Evolutionary conservation across 306 rosid species (phyloP).

Genomic region (Fragaria nilgerrensis): DNA sequence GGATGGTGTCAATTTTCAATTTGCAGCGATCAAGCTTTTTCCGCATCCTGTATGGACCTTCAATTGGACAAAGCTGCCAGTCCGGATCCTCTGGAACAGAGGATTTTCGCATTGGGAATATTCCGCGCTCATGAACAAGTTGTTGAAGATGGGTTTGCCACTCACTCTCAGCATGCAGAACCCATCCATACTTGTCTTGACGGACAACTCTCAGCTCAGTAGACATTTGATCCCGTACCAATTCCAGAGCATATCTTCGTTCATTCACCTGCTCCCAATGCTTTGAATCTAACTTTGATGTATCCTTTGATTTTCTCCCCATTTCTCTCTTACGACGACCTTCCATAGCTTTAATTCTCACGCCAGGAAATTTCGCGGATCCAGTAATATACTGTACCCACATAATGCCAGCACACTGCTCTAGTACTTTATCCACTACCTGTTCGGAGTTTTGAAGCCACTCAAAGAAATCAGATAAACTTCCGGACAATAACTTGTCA

Average conservation of each 20-base stretch:
- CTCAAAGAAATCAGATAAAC: slow-evolving; percentile 68
- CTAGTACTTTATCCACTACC: slow-evolving; percentile 73
- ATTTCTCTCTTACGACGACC: slow-evolving; percentile 93
- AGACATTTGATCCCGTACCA: slow-evolving; percentile 92
- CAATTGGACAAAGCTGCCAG: slow-evolving; percentile 99
- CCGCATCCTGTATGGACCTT: slow-evolving; percentile 99
- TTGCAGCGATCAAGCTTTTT: slow-evolving; percentile 89
- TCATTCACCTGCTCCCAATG: slow-evolving; percentile 98
- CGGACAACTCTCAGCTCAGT: slow-evolving; percentile 97
- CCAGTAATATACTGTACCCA: slow-evolving; percentile 97
- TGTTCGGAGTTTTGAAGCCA: slow-evolving; percentile 79
- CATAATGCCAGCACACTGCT: slow-evolving; percentile 91
- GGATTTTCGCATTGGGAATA: slow-evolving; percentile 68
- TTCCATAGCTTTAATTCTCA: slow-evolving; percentile 92
- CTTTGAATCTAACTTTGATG: slow-evolving; percentile 71
- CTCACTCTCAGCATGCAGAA: slow-evolving; percentile 99
- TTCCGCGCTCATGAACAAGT: slow-evolving; percentile 96
- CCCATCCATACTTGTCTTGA: slow-evolving; percentile 99
- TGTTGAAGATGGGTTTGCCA: slow-evolving; percentile 96
- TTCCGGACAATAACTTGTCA: slow-evolving; percentile 82
- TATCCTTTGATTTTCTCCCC: slow-evolving; percentile 82
- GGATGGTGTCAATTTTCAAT: slow-evolving; percentile 74
- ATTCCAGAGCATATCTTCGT: slow-evolving; percentile 88
- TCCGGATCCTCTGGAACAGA: slow-evolving; percentile 58
- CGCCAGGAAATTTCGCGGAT: slow-evolving; percentile 92